Conservation (phyloP, 169 alveolate species). For the Plasmodium gallinaceum region DNA sequence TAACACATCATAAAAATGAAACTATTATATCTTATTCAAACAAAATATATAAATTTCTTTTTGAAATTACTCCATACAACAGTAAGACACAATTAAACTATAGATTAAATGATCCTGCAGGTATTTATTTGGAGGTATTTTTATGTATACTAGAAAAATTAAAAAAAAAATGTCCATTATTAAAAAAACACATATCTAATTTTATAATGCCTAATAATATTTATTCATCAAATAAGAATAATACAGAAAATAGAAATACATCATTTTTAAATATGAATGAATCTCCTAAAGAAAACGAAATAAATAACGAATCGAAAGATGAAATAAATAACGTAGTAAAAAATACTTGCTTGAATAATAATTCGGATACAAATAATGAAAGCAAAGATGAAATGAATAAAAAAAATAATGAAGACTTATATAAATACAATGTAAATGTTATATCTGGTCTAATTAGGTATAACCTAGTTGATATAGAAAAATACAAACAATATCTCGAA, state of each 20-base stretch:
- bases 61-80: slow-evolving; percentile 30
- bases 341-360: not conserved
- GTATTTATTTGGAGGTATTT: slow-evolving; percentile 74
- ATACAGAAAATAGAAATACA: not conserved
- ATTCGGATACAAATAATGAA: not conserved
- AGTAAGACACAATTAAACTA: slow-evolving; percentile 16
- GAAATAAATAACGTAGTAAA: slow-evolving; percentile 1
- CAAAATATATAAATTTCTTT: slow-evolving; percentile 65
- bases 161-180: slow-evolving; percentile 53
- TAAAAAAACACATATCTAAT: slow-evolving; percentile 64
- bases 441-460: slow-evolving; percentile 67
- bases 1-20: slow-evolving; percentile 68
- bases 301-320: not conserved
- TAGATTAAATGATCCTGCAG: slow-evolving; percentile 31
- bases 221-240: slow-evolving; percentile 1
- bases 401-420: slow-evolving; percentile 1
- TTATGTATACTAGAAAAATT: slow-evolving; percentile 75
- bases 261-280: not conserved
- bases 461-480: slow-evolving; percentile 46
- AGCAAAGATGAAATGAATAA: not conserved
- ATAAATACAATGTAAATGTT: slow-evolving; percentile 53
- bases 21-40: slow-evolving; percentile 55
- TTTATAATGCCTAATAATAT: slow-evolving; percentile 9
- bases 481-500: slow-evolving; percentile 49
- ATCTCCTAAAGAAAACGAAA: not conserved